Evolutionary conservation across 2,329 filamentous ascomycete genomes (phyloP), one percentile per base, ranked within the genome.

Genomic region (Aspergillus sp.): DNA sequence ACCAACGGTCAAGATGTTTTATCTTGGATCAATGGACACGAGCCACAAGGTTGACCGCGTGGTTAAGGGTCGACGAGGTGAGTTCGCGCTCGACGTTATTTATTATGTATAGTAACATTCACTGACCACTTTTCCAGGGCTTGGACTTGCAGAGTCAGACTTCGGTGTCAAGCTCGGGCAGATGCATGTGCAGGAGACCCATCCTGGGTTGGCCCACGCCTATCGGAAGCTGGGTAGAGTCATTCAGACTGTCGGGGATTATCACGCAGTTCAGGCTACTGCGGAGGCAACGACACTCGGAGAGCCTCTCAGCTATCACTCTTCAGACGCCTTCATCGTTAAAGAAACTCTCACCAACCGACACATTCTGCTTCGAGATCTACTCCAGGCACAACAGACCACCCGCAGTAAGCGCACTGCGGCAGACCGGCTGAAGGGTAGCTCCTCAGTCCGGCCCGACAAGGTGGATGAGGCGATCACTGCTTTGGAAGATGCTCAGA

Each of bases 381-480:
- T 97, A 54, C 76, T 96, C 21, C 91, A 97, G 72, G 92, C 94
- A 1, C 92, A 97, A 70, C 89, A 96, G 69, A 80, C 80, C 19
- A 91, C 92, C 1, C 86, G 89, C 57, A 89, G 85, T 72, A 94
- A 91, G 71, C 83, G 94, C 36, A 85, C 87, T 58, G 90, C 92
- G 1, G 91, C 92, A 1, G 92, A 97, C 71, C 85, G 94, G 42
- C 81, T 99, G 55, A 96, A 95, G 69, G 85, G 87, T 16, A 91
- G 86, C 70, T 88, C 89, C 14, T 94, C 86, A 53, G 92, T 99
- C 32, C 88, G 91, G 57, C 83, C 88, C 32, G 94, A 99, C 68
- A 99, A 97, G 76, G 94, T 97, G 23, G 94, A 99, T 69, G 94
- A 99, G 73, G 94, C 94, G n/a, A 95, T 99, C 65, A 82, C 86